Base-by-base conservation (phyloP, 2,329 filamentous ascomycete genomes). In the Teratosphaeria epicoccoides region DNA sequence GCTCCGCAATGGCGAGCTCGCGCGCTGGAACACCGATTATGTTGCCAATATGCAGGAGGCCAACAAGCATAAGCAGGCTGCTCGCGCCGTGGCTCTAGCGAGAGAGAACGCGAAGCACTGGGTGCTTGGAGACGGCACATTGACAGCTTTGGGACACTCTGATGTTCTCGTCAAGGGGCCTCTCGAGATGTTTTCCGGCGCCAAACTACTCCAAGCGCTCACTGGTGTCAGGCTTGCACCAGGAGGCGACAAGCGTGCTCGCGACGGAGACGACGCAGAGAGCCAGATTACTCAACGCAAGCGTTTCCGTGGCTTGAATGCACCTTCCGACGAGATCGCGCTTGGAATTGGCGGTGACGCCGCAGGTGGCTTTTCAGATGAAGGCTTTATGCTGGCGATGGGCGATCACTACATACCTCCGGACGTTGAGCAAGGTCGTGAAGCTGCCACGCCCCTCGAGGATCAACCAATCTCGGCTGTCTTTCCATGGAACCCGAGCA, bases 361-460 rank as follows among this genome's bases (percentile, higher is more conserved):
- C 20, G n/a, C n/a, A n/a, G 12, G 12, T 46, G 43, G 43, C 43
- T 46, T 46, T 46, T n/a, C n/a, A n/a, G 48, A 59, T 25, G 53
- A 55, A 47, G 56, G 61, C 20, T 55, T 52, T 46, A 46, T 59
- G 20, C 50, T 59, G 6, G 43, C 57, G 22, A 47, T 57, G 24
- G 52, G 53, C 24, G 66, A 63, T 43, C 66, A 63, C 37, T 61
- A 63, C 50, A 66, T 72, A 56, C n/a, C 33, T 17, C n/a, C 24
- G 4, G 78, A 78, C 7, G 66, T 84, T 20, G 88, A 94, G 66
- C 68, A 87, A 23, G 86, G 83, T 20, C 81, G 87, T 68, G 80
- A 87, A 43, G 84, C 79, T 1, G 78, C 75, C 0, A 76, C 79
- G 0, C 78, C 80, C 6, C 76, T 93, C 49, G 79, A 94, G 53